phyloP scores from a whole-genome alignment of 2,329 filamentous ascomycete species.

The Thielaviopsis populi region DNA sequence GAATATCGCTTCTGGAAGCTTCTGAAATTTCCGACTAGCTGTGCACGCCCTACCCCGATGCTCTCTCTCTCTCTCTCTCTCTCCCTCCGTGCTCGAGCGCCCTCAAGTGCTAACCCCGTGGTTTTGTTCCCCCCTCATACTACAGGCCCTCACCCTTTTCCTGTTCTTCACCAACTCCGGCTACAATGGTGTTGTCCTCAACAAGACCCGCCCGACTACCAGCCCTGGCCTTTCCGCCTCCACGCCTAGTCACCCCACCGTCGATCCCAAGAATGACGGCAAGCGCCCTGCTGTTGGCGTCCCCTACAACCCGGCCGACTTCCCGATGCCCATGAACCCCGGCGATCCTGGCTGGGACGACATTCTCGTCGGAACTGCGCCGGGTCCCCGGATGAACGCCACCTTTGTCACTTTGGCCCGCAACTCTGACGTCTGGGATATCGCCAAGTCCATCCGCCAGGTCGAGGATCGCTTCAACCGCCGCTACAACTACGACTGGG shows the following conservation, averaged over 20 bases:
- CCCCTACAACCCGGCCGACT: conserved; percentile 28
- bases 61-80: not conserved
- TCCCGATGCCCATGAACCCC: conserved; percentile 38
- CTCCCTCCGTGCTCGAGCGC: conserved; percentile 11
- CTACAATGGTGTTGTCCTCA: conserved; percentile 27
- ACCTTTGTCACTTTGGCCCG: conserved; percentile 93
- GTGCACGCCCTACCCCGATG: not conserved
- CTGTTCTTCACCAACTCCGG: conserved; percentile 60
- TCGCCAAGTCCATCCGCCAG: conserved; percentile 86
- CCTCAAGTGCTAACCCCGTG: conserved; percentile 16
- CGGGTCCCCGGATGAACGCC: conserved; percentile 75
- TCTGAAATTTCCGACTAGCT: not conserved
- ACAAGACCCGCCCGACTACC: conserved; percentile 20
- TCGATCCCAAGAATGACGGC: conserved; percentile 15
- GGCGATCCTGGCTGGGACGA: conserved; percentile 39
- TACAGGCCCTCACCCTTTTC: conserved; percentile 51
- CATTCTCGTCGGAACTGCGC: conserved; percentile 34
- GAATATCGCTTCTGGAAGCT: not conserved
- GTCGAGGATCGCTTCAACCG: conserved; percentile 97
- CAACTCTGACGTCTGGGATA: conserved; percentile 91
- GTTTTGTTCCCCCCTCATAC: conserved; percentile 18
- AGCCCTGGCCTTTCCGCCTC: conserved; percentile 17
- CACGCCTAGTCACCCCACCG: conserved; percentile 14
- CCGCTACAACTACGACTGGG: conserved; percentile 96
- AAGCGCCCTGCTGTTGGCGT: conserved; percentile 21